Evolutionary conservation across 768 basidiomycete species (phyloP), one percentile per base, ranked within the genome.

Genomic region (Cyathus striatus): DNA sequence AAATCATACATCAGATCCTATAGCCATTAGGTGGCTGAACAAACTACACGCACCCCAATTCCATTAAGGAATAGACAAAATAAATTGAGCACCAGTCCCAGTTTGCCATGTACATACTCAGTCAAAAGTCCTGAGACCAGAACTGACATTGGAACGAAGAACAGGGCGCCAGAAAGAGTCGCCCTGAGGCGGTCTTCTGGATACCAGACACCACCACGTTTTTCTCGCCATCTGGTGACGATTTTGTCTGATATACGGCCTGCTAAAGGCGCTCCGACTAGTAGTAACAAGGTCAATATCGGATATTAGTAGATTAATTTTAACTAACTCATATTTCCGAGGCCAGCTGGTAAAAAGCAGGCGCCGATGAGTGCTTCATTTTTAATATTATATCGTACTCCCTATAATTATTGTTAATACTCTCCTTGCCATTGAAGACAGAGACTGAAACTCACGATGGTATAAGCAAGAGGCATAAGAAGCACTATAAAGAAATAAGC

Each of bases 391-490:
- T 79, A 82, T 18, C 66, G 63, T 20, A 52, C 59, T 2, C 76
- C 83, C 82, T 84, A 46, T 5, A 40, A 12, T 25, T 6, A 1
- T 16, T 6, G 14, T 20, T 9, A 6, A n/a, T 3, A 3, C 16
- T 23, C 1, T 23, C 23, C 21, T 40, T 10, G 9, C 13, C 12
- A 34, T 6, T 6, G 16, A 24, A n/a, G n/a, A 36, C 3, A 3
- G 17, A 23, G 1, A 38, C 34, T 24, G 6, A 10, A 13, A 59
- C 78, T 48, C 47, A 86, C 85, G 22, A 87, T 68, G 0, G 83
- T 86, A 47, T 78, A 83, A 0, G 82, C 70, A 5, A 88, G 59
- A 1, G 86, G 85, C 10, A 82, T 56, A 38, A 85, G 54, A 2
- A 86, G 44, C 16, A 73, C 79, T 65, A 61, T 59, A 51, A 36